These are phyloP conservation scores for Apiotrichum sp. DNA, from an alignment of 1,284 basidiomycete species.

Conservation along the genomic window DNA sequence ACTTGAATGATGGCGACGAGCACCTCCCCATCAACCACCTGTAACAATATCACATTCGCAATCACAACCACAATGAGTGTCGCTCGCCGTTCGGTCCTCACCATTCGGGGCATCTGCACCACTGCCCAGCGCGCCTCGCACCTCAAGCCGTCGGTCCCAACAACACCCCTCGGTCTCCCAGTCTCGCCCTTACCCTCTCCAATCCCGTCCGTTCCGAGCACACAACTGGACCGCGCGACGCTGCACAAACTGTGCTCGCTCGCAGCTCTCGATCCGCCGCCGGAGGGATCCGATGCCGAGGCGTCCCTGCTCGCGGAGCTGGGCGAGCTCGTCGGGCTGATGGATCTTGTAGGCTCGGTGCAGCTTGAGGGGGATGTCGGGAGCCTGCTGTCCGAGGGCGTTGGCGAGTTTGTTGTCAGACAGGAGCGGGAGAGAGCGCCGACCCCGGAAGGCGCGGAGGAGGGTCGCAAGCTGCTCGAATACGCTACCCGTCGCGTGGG, in stretches of 20 bases:
- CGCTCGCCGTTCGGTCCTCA: background rate
- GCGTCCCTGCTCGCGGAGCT: conserved; percentile 10
- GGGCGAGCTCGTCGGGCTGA: conserved; percentile 19
- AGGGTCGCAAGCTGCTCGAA: conserved; percentile 10
- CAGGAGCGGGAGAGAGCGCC: background rate
- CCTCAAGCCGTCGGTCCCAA: conserved; percentile 4
- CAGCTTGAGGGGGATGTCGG: conserved; percentile 10
- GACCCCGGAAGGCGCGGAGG: background rate
- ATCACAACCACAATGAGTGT: background rate
- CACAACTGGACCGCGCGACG: conserved; percentile 6
- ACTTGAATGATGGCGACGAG: background rate
- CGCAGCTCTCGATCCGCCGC: conserved; percentile 15
- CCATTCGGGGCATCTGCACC: background rate
- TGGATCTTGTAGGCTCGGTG: conserved; percentile 18
- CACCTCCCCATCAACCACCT: background rate
- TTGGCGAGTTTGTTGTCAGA: conserved; percentile 11
- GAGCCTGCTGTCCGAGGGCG: conserved; percentile 7
- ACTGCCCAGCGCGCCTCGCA: background rate
- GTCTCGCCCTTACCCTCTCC: conserved; percentile 6
- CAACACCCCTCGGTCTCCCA: conserved; percentile 9
- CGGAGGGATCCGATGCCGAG: conserved; percentile 9
- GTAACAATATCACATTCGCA: too few relatives aligned
- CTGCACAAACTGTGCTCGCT: conserved; percentile 13
- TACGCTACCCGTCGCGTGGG: conserved; percentile 18
- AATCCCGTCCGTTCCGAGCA: conserved; percentile 5